These are phyloP conservation scores for Periconia sp. DNA, from an alignment of 2,329 filamentous ascomycete genomes.

Conservation along the genomic window DNA sequence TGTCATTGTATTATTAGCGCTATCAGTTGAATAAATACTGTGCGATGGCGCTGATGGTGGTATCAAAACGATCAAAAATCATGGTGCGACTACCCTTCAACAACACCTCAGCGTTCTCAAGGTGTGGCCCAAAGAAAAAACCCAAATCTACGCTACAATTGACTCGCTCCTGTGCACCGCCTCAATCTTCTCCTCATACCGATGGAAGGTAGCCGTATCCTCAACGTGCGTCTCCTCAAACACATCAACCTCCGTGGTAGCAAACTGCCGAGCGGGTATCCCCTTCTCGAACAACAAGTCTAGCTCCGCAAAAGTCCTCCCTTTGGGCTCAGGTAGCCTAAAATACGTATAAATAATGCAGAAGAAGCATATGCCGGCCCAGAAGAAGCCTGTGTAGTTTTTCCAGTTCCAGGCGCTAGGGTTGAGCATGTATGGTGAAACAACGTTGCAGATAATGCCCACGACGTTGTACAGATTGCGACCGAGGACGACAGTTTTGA, in stretches of 20 bases:
- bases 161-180: not conserved
- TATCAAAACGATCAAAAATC: too few species aligned
- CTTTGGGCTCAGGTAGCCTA: conserved; percentile 78
- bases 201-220: conserved; percentile 36
- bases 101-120: too few species aligned
- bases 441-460: conserved; percentile 78
- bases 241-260: conserved; percentile 61
- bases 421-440: conserved; percentile 94
- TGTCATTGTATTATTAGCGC: too few species aligned
- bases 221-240: conserved; percentile 47
- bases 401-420: conserved; percentile 85
- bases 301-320: conserved; percentile 83
- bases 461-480: conserved; percentile 80
- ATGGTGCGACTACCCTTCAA: too few species aligned
- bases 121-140: too few species aligned
- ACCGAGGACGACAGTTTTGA: conserved; percentile 89
- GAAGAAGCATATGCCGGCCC: conserved; percentile 79
- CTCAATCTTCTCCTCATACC: conserved; percentile 41
- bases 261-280: conserved; percentile 76
- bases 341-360: conserved; percentile 85
- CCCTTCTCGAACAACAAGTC: conserved; percentile 81
- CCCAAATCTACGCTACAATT: not conserved
- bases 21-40: too few species aligned
- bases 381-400: conserved; percentile 88
- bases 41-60: too few species aligned